Conservation (phyloP, 306 rosid species). For the Clitoria ternatea region DNA sequence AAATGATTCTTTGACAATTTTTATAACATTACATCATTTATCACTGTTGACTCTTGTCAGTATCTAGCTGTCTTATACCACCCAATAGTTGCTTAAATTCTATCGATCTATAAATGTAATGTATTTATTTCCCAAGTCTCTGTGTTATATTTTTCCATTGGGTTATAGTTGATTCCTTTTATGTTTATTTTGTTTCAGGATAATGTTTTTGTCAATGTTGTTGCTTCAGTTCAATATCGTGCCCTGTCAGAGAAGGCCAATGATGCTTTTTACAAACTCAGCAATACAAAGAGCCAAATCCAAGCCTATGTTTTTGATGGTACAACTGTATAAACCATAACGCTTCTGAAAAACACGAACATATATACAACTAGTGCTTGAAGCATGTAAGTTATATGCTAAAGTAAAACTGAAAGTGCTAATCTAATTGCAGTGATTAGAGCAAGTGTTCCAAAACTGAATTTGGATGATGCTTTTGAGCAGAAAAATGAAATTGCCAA, state of each 20-base stretch:
- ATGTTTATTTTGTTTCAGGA: slow-evolving; percentile 45
- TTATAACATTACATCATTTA: too few species aligned
- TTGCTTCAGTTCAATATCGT: slow-evolving; percentile 74
- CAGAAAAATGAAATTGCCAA: slow-evolving; percentile 66
- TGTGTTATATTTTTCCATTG: not conserved
- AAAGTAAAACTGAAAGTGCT: not conserved
- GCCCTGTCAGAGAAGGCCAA: slow-evolving; percentile 62
- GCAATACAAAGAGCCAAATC: slow-evolving; percentile 66
- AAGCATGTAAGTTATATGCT: not conserved
- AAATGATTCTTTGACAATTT: too few species aligned
- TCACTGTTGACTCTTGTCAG: too few species aligned
- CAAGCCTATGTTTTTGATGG: slow-evolving; percentile 81
- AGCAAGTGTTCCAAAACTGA: slow-evolving; percentile 60
- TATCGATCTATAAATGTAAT: not conserved
- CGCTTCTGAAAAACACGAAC: not conserved
- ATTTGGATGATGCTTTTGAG: slow-evolving; percentile 61
- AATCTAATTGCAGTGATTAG: slow-evolving; percentile 43
- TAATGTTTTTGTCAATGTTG: slow-evolving; percentile 76
- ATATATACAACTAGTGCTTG: not conserved
- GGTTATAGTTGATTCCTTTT: not conserved
- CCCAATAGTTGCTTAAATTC: not conserved
- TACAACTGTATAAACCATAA: slow-evolving; percentile 32
- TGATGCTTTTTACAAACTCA: slow-evolving; percentile 75
- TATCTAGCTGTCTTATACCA: too few species aligned
- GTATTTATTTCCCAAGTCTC: not conserved